Conservation (phyloP, 345 rosid genomes). For the Rhizophora mangle region DNA sequence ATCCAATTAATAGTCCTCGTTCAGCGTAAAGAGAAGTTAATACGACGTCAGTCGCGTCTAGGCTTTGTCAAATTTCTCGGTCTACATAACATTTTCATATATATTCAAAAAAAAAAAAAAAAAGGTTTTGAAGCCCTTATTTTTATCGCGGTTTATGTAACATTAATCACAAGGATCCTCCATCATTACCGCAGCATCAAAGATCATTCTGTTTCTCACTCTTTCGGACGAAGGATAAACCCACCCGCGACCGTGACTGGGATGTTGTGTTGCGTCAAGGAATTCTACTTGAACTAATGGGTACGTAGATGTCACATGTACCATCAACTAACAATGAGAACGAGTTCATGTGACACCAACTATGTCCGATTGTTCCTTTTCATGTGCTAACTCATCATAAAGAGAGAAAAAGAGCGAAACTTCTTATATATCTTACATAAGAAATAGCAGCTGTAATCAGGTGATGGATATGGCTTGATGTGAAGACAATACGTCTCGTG, state of each 20-base stretch:
- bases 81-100: no score
- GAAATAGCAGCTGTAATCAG: neutral
- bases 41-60: no score
- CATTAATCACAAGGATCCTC: no score
- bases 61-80: no score
- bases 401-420: neutral
- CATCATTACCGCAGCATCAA: no score
- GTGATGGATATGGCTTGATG: slow-evolving; percentile 19
- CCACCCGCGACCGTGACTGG: neutral
- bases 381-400: neutral
- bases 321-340: neutral
- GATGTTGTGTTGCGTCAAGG: neutral
- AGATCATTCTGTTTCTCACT: no score
- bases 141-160: no score
- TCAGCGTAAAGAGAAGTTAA: no score
- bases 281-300: neutral
- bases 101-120: no score
- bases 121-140: no score
- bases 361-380: neutral
- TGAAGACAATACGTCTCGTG: slow-evolving; percentile 53
- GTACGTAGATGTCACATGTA: neutral
- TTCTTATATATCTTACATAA: neutral
- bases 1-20: no score
- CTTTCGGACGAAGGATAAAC: neutral
- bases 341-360: no score